A percentile compares a stretch with the other conserved stretches of the same genome.
These are phyloP conservation scores for Erythrobasidium hasegawianum DNA, from an alignment of 1,284 basidiomycete genomes.

Conservation along the genomic window DNA sequence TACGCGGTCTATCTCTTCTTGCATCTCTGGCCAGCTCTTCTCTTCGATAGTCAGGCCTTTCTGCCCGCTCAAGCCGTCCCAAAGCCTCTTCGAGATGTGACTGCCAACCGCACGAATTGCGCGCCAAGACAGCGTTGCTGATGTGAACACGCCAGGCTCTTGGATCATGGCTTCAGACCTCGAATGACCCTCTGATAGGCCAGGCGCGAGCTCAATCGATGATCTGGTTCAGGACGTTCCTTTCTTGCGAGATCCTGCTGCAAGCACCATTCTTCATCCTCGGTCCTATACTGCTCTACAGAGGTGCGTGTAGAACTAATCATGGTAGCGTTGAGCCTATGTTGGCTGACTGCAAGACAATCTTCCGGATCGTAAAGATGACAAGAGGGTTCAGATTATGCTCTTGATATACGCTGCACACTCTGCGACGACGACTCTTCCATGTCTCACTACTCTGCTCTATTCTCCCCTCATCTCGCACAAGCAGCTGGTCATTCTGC, in stretches of 20 bases:
- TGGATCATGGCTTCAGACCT: neutral
- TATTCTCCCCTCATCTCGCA: conserved; percentile 3
- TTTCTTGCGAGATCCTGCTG: conserved; percentile 11
- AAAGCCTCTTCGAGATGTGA: no score
- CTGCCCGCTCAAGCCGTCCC: neutral
- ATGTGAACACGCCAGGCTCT: neutral
- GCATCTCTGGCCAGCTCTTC: neutral
- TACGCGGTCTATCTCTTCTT: conserved; percentile 15
- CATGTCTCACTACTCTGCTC: conserved; percentile 16
- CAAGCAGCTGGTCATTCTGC: conserved; percentile 17
- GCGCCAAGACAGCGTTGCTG: no score
- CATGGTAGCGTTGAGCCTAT: neutral
- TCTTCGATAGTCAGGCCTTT: conserved; percentile 1
- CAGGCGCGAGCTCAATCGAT: neutral
- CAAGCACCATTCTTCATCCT: conserved; percentile 21
- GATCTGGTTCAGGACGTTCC: conserved; percentile 20
- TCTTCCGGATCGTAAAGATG: conserved; percentile 2
- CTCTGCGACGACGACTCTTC: conserved; percentile 23
- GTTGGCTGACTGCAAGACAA: neutral
- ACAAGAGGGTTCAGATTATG: conserved; percentile 10
- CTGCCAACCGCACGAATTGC: no score
- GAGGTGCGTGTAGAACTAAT: conserved; percentile 1
- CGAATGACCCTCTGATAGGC: conserved; percentile 21
- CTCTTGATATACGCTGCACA: conserved; percentile 20
- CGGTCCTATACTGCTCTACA: neutral